phyloP scores from a whole-genome alignment of 345 rosid genomes.

The Acer saccharum region DNA sequence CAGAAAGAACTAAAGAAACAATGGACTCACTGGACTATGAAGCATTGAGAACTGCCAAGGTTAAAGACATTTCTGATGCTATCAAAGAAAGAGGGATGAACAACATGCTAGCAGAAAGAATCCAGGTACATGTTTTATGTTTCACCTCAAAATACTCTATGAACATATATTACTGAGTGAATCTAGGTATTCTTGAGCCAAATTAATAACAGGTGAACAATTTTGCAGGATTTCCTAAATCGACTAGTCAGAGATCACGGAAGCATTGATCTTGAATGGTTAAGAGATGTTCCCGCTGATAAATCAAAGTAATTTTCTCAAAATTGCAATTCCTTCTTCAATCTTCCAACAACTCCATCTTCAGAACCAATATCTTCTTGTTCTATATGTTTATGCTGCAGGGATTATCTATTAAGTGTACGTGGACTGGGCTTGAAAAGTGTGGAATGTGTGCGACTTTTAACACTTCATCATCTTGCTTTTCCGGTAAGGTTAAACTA shows the following conservation, averaged over 20 bases:
- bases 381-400: slow-evolving; percentile 34
- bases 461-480: slow-evolving; percentile 90
- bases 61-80: slow-evolving; percentile 54
- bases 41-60: slow-evolving; percentile 64
- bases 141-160: slow-evolving; percentile 17
- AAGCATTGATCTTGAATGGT: slow-evolving; percentile 87
- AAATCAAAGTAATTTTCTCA: slow-evolving; percentile 67
- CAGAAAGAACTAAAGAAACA: slow-evolving; percentile 52
- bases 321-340: slow-evolving; percentile 15
- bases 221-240: slow-evolving; percentile 78
- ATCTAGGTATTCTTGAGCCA: neutral
- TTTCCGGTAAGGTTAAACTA: slow-evolving; percentile 70
- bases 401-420: slow-evolving; percentile 84
- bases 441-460: slow-evolving; percentile 92
- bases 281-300: slow-evolving; percentile 73
- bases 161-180: neutral
- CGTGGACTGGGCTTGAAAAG: slow-evolving; percentile 91
- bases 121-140: slow-evolving; percentile 53
- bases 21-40: slow-evolving; percentile 87
- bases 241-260: slow-evolving; percentile 72
- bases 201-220: slow-evolving; percentile 20
- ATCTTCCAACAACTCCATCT: neutral
- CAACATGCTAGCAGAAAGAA: slow-evolving; percentile 83
- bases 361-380: slow-evolving; percentile 8
- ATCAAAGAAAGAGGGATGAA: slow-evolving; percentile 92